Conservation (phyloP, 495 filamentous ascomycete species). For the Elasticomyces elasticus region DNA sequence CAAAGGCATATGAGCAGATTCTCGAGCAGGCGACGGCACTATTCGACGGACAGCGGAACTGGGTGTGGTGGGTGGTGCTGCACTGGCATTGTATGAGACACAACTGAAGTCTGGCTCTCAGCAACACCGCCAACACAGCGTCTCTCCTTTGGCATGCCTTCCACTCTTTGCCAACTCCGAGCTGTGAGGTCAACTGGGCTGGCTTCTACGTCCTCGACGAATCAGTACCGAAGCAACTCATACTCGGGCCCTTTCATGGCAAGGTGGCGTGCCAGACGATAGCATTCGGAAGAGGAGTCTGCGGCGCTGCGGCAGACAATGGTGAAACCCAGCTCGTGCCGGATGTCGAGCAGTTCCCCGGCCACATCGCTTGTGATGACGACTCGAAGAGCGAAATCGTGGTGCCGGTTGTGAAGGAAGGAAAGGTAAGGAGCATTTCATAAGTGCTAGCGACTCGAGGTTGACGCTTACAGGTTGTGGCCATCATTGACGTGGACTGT, state of each 20-base stretch:
- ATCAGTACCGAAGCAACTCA: constrained; percentile 38
- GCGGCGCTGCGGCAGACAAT: constrained; percentile 62
- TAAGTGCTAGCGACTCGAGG: background rate
- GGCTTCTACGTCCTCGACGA: constrained; percentile 79
- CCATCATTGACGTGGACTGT: constrained; percentile 85
- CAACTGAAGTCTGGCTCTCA: constrained; percentile 30
- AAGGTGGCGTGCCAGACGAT: constrained; percentile 85
- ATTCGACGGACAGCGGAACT: constrained; percentile 72
- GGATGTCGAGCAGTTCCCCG: constrained; percentile 69
- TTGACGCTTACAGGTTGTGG: constrained; percentile 50
- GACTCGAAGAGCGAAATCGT: constrained; percentile 83
- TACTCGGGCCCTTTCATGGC: constrained; percentile 82
- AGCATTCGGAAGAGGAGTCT: constrained; percentile 68
- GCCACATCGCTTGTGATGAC: constrained; percentile 85
- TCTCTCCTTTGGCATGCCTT: constrained; percentile 83
- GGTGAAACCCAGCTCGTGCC: constrained; percentile 58
- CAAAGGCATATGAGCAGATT: constrained; percentile 67
- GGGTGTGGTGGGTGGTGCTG: constrained; percentile 45
- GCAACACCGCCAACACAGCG: constrained; percentile 76
- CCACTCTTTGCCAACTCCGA: constrained; percentile 65
- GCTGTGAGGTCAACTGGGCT: constrained; percentile 71
- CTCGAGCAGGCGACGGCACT: constrained; percentile 60
- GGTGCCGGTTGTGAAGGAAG: constrained; percentile 59
- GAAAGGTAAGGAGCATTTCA: constrained; percentile 38
- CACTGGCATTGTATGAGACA: constrained; percentile 2